Percentiles rank a stretch among this genome's conserved stretches.
Conservation (phyloP, 192 early-diverging fungal genomes). For the Coemansia umbellata region DNA sequence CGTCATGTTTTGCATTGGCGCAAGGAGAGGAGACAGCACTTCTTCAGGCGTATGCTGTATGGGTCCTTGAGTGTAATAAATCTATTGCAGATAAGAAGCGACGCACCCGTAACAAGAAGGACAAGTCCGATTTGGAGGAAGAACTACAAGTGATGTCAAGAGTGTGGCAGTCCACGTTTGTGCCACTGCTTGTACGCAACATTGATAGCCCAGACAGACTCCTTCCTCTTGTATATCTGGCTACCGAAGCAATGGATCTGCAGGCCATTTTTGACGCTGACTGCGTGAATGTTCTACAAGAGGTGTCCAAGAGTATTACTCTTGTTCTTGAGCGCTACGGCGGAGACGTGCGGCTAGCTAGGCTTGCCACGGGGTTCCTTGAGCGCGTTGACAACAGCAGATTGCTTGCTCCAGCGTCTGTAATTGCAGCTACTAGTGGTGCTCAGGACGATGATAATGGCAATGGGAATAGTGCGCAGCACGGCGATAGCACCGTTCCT, state of each 20-base stretch:
- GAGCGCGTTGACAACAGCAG: conserved; percentile 33
- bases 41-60: conserved; percentile 27
- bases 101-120: conserved; percentile 29
- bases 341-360: conserved; percentile 22
- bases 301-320: conserved; percentile 2
- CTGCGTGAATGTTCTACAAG: conserved; percentile 10
- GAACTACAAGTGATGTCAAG: conserved; percentile 4
- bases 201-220: conserved; percentile 20
- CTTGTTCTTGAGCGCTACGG: conserved; percentile 31
- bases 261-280: conserved; percentile 44
- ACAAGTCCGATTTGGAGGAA: conserved; percentile 14
- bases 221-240: conserved; percentile 24
- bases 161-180: conserved; percentile 31
- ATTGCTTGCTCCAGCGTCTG: conserved; percentile 9
- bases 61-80: conserved; percentile 20
- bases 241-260: conserved; percentile 24
- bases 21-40: conserved; percentile 35
- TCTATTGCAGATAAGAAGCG: conserved; percentile 7
- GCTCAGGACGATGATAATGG: background rate
- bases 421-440: background rate
- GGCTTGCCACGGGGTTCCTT: conserved; percentile 20
- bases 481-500: background rate
- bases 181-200: conserved; percentile 30
- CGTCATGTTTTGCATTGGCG: conserved; percentile 15
- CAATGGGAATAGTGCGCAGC: background rate